These are phyloP conservation scores for Apiospora pterosperma DNA, from an alignment of 2,329 filamentous ascomycete genomes.

Conservation along the genomic window DNA sequence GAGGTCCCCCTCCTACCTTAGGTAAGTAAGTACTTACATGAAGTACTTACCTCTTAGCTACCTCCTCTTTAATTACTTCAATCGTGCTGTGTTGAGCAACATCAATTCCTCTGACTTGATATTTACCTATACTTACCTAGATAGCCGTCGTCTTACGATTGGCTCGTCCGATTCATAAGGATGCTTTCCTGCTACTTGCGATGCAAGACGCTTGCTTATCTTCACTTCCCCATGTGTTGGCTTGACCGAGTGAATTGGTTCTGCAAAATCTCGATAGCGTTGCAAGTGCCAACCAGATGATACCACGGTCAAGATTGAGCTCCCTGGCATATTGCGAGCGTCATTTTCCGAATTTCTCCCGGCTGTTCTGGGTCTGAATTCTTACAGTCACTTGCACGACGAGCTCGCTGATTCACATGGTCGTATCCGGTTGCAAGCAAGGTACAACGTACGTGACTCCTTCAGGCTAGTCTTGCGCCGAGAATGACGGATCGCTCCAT, in stretches of 20 bases:
- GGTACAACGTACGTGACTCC: background rate
- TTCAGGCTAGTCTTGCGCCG: background rate
- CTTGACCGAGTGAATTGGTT: too few relatives aligned
- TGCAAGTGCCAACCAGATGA: background rate
- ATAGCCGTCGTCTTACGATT: too few relatives aligned
- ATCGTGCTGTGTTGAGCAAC: too few relatives aligned
- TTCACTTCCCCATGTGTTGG: background rate
- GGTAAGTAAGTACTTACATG: background rate
- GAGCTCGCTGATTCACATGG: background rate
- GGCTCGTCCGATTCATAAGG: background rate
- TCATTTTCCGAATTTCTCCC: background rate
- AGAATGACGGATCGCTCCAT: background rate
- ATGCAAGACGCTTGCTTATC: background rate
- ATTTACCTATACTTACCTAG: too few relatives aligned
- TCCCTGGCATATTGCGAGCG: background rate
- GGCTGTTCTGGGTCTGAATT: background rate
- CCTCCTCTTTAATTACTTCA: too few relatives aligned
- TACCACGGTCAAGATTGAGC: background rate
- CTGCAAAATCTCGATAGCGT: background rate
- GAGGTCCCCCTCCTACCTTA: background rate
- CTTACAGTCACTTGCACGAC: background rate
- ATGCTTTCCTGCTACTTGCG: background rate
- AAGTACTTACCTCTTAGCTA: too few relatives aligned
- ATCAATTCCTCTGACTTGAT: background rate
- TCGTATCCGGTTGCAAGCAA: background rate